A percentile compares a stretch with the other conserved stretches of the same genome.
These are phyloP conservation scores for Xylaria bambusicola DNA, from an alignment of 495 filamentous ascomycete species.

Conservation along the genomic window DNA sequence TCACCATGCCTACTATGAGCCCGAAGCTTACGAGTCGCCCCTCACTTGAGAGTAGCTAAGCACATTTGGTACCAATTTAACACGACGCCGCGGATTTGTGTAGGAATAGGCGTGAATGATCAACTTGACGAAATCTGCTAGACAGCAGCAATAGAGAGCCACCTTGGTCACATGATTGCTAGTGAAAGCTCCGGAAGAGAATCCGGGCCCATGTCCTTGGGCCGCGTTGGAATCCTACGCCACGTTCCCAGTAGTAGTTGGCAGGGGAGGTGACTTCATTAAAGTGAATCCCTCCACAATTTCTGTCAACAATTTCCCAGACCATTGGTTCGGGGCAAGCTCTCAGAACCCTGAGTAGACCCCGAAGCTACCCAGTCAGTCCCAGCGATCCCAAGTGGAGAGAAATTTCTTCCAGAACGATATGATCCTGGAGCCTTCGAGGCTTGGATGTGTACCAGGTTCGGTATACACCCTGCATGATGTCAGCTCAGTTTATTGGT, in stretches of 20 bases:
- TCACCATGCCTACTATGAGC: too few species aligned
- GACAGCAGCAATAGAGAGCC: not conserved
- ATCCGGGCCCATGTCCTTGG: slow-evolving; percentile 20
- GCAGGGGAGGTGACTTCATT: slow-evolving; percentile 15
- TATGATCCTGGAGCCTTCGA: not conserved
- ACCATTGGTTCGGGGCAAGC: slow-evolving; percentile 15
- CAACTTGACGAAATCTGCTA: not conserved
- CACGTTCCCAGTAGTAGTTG: slow-evolving; percentile 12
- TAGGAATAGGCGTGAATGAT: slow-evolving; percentile 2
- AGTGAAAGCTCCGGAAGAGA: slow-evolving; percentile 13
- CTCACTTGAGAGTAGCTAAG: not conserved
- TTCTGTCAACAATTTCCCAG: slow-evolving; percentile 20
- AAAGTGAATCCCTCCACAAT: slow-evolving; percentile 19
- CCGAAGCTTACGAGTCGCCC: not conserved
- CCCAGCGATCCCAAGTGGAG: slow-evolving; percentile 16
- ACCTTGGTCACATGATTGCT: slow-evolving; percentile 19
- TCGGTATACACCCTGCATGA: slow-evolving; percentile 16
- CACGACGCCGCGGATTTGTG: not conserved
- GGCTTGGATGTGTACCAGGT: slow-evolving; percentile 11
- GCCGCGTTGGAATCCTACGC: slow-evolving; percentile 16
- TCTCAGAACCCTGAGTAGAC: slow-evolving; percentile 16
- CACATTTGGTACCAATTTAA: not conserved
- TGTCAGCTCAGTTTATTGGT: slow-evolving; percentile 14
- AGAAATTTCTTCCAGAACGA: slow-evolving; percentile 18
- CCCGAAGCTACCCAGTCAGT: slow-evolving; percentile 13